Percentiles rank a stretch among this genome's conserved stretches.
phyloP scores from a whole-genome alignment of 2,329 filamentous ascomycete genomes.

The Colletotrichum lini region DNA sequence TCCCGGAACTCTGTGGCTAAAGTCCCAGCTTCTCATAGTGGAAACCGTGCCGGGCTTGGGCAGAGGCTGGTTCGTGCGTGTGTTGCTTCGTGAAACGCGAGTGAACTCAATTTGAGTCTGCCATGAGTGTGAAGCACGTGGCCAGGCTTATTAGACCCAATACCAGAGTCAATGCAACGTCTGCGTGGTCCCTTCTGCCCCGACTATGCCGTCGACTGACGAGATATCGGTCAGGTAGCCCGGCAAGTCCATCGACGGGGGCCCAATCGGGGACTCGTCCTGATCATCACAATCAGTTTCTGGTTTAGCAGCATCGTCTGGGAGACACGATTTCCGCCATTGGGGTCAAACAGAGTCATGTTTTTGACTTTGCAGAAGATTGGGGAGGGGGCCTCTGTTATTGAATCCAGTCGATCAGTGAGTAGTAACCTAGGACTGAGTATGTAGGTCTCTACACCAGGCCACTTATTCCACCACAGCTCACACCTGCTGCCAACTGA shows the following conservation, averaged over 20 bases:
- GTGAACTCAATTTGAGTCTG: conserved; percentile 18
- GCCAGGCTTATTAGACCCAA: not conserved
- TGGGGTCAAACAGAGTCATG: not conserved
- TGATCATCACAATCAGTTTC: not conserved
- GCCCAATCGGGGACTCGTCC: not conserved
- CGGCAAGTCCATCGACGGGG: not conserved
- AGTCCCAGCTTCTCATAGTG: not conserved
- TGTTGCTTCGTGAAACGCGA: not conserved
- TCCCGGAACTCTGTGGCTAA: conserved; percentile 35
- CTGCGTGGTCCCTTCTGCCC: not conserved
- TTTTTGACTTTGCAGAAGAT: not conserved
- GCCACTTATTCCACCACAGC: not conserved
- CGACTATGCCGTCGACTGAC: not conserved
- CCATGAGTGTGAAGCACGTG: conserved; percentile 6
- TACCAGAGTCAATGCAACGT: conserved; percentile 5
- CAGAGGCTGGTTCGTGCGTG: conserved; percentile 14
- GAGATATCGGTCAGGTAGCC: not conserved
- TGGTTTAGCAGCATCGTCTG: not conserved
- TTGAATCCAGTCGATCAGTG: not conserved
- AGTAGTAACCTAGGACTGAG: not conserved
- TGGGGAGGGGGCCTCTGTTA: not conserved
- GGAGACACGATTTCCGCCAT: not conserved
- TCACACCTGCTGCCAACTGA: not conserved
- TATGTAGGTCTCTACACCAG: not conserved
- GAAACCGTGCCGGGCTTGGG: not conserved